Base-by-base conservation (phyloP, 2,329 filamentous ascomycete species). In the Coleophoma crateriformis region DNA sequence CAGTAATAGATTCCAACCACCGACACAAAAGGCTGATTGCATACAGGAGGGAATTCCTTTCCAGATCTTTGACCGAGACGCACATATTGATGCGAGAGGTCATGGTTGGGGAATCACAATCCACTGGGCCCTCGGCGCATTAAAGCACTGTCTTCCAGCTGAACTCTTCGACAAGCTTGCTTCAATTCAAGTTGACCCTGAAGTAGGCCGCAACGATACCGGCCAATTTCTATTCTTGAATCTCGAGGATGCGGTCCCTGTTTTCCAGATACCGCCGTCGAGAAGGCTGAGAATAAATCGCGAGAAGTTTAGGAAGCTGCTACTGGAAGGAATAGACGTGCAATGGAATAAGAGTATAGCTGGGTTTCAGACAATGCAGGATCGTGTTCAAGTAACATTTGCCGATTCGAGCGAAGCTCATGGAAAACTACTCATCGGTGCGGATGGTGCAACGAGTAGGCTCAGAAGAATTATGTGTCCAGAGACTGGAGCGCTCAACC, bases 31-130 rank as follows among this genome's bases (percentile, higher is more conserved):
- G 27, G 8, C 27, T 27, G 27, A 27, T 27, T 27, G 27, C 27
- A 3, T 17, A 8, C 14, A 54, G 49, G 42, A 50, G 33, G 45
- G 27, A 15, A 45, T 78, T n/a, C 70, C 73, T 1, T 82, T 79
- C 62, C 68, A 62, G 35, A 73, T 84, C 40, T 82, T 77, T 58
- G 80, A 84, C 64, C 77, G 77, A 39, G 76, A 81, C 54, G 50
- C 59, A 5, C 70, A 75, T 38, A 67, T 76, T 39, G 67, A 64
- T 50, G 70, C 70, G 27, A 76, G 73, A 33, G 76, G 67, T 17
- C 67, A 72, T 4, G 81, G 82, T 53, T 85, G 81, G 83, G 82
- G 80, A 3, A 67, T 85, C 50, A 84, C 81, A 0, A 67, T 85
- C 50, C 79, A 84, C 60, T 85, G 81, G 81, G 78, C 77, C 4